These are phyloP conservation scores for Cucumis variabilis DNA, from an alignment of 331 rosid genomes.

Conservation along the genomic window DNA sequence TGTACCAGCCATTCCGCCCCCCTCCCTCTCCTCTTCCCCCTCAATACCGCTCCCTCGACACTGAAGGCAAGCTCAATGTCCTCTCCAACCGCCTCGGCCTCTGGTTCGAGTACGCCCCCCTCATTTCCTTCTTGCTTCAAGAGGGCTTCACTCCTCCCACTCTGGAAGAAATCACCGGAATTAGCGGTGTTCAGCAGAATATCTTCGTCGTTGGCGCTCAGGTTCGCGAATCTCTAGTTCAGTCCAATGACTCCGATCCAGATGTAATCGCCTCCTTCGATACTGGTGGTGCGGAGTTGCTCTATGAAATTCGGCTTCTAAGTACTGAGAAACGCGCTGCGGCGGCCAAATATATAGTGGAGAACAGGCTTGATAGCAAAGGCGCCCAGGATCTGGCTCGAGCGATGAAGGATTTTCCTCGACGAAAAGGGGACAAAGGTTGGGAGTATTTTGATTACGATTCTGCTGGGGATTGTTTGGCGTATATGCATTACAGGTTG, in stretches of 20 bases:
- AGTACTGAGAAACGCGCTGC: constrained; percentile 63
- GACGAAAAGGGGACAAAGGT: constrained; percentile 63
- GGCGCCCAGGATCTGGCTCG: constrained; percentile 78
- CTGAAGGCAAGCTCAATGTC: constrained; percentile 46
- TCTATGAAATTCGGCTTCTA: constrained; percentile 79
- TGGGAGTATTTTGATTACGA: constrained; percentile 73
- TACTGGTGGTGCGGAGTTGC: constrained; percentile 63
- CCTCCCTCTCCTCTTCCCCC: constrained; percentile 73
- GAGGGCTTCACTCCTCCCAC: constrained; percentile 78
- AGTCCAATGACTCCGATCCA: constrained; percentile 51
- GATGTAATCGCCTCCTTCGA: constrained; percentile 58
- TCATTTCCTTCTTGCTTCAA: constrained; percentile 62
- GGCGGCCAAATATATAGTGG: constrained; percentile 59
- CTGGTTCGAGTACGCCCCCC: constrained; percentile 81
- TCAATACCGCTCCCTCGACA: constrained; percentile 60
- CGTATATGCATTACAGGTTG: constrained; percentile 74
- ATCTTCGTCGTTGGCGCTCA: constrained; percentile 70
- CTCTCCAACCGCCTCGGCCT: constrained; percentile 78
- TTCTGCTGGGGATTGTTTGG: constrained; percentile 73
- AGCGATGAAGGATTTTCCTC: constrained; percentile 77
- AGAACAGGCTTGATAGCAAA: constrained; percentile 47
- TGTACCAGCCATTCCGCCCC: constrained; percentile 87
- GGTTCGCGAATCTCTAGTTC: constrained; percentile 75
- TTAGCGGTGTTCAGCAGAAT: constrained; percentile 78
- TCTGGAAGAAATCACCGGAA: constrained; percentile 82